Base-by-base conservation (phyloP, 768 basidiomycete species). In the Rhizopogon salebrosus region DNA sequence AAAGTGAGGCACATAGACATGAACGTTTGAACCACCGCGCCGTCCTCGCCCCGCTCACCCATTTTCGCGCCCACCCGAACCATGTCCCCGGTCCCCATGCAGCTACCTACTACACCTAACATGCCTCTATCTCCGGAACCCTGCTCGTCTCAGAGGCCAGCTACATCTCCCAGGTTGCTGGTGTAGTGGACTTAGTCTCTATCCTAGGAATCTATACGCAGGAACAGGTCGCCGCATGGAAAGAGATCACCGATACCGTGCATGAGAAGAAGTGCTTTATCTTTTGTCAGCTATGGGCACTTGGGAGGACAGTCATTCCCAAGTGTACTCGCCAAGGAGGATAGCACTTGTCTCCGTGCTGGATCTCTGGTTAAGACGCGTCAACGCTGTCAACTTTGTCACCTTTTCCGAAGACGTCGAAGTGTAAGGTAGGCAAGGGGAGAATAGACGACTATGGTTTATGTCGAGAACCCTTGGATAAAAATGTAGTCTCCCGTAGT, bases 171-270 rank as follows among this genome's bases (percentile, higher is more conserved):
- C 62, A 40, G 18, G 40, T 55, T 27, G 66, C 68, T 52, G 57
- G 70, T 52, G 65, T 71, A 54, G 41, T 48, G 65, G 48, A 60
- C 5, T 58, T 72, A 53, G 66, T 72, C n/a, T n/a, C n/a, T n/a
- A n/a, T n/a, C 1, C 80, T 82, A 0, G 80, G 82, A 0, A 75
- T 82, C 29, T 82, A 72, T 69, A 72, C 59, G 8, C 62, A 67
- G 4, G 76, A 75, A n/a, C 83, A 84, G 55, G 70, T 83, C 31
- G 58, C 53, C 0, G 78, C 67, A 0, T 87, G 84, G 85, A 80
- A 79, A 60, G 59, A 73, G 66, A 57, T 79, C 20, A 70, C 66
- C 20, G 70, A 74, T 18, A 65, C 67, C 2, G 75, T 79, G 0
- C 80, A 80, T 57, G 67, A 65, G 4, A 70, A 75, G 50, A 72